phyloP scores from a whole-genome alignment of 805 yeast genomes.

The Saturnispora besseyi region DNA sequence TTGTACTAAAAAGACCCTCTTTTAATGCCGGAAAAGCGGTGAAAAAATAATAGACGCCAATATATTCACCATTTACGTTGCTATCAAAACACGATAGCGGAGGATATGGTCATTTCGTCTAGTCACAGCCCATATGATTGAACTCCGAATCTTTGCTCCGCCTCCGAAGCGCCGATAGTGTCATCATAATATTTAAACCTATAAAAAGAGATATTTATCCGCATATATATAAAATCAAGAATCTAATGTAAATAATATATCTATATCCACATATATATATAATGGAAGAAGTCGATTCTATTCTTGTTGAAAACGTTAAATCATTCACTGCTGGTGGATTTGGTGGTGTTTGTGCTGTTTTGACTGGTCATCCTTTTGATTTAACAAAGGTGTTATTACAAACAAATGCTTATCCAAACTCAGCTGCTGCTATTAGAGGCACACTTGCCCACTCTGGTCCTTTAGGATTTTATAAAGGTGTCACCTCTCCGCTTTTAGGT shows the following conservation, averaged over 20 bases:
- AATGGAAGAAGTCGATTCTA: constrained; percentile 30
- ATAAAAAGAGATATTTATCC: neutral
- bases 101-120: neutral
- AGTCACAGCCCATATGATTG: neutral
- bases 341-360: constrained; percentile 92
- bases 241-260: neutral
- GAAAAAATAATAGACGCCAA: too few species aligned
- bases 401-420: constrained; percentile 57
- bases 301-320: constrained; percentile 66
- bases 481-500: constrained; percentile 88
- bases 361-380: constrained; percentile 96
- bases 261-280: neutral
- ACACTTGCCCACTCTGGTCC: constrained; percentile 71
- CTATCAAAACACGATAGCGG: neutral
- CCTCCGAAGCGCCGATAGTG: constrained; percentile 3
- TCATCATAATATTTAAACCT: neutral
- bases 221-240: neutral
- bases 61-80: too few species aligned
- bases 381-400: constrained; percentile 86
- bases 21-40: too few species aligned
- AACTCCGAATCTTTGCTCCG: constrained; percentile 1
- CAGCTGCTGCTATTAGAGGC: constrained; percentile 57
- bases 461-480: constrained; percentile 84
- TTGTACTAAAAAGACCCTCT: too few species aligned
- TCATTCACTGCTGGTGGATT: constrained; percentile 91